phyloP scores from a whole-genome alignment of 2,329 filamentous ascomycete species.

The Calonectria henricotiae region DNA sequence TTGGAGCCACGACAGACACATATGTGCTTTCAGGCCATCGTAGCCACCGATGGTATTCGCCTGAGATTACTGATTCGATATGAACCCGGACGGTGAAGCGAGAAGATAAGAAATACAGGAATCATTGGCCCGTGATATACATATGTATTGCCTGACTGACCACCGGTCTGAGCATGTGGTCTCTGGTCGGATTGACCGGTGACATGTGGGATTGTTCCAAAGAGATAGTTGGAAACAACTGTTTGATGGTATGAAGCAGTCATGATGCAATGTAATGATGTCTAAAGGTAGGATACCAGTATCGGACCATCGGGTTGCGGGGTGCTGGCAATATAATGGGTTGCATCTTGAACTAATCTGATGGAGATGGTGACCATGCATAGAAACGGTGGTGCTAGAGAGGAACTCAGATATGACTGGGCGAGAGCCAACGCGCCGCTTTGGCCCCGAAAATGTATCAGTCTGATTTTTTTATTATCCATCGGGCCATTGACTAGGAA shows the following conservation, averaged over 20 bases:
- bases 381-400: too few relatives aligned
- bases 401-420: not conserved
- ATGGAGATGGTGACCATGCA: constrained; percentile 10
- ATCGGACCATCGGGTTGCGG: constrained; percentile 24
- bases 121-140: constrained; percentile 41
- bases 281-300: constrained; percentile 3
- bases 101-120: constrained; percentile 45
- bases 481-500: constrained; percentile 12
- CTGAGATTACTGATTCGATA: constrained; percentile 32
- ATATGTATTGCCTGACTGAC: constrained; percentile 4
- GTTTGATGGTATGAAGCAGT: constrained; percentile 29
- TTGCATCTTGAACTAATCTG: constrained; percentile 27
- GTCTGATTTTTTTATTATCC: not conserved
- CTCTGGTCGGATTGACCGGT: constrained; percentile 40
- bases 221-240: constrained; percentile 26
- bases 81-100: constrained; percentile 13
- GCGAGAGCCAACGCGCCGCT: not conserved
- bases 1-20: constrained; percentile 31
- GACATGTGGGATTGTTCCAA: constrained; percentile 36
- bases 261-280: constrained; percentile 33
- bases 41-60: not conserved
- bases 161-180: constrained; percentile 41
- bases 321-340: constrained; percentile 24
- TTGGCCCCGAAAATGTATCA: not conserved
- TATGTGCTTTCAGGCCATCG: not conserved